A percentile compares a stretch with the other conserved stretches of the same genome.
phyloP scores from a whole-genome alignment of 2,329 filamentous ascomycete species.

The Annulohypoxylon truncatum region DNA sequence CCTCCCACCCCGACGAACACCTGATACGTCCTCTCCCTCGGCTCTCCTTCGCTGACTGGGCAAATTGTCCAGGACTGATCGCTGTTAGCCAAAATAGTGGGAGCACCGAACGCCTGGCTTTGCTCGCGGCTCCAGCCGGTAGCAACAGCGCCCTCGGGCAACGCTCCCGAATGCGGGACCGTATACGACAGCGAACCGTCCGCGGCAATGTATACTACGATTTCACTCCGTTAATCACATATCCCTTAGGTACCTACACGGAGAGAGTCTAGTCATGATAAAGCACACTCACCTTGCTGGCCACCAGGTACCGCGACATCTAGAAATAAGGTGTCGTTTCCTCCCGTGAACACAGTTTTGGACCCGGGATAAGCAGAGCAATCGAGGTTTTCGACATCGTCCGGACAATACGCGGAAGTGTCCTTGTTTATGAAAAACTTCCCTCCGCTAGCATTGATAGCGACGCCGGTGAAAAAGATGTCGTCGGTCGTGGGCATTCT shows the following conservation, averaged over 20 bases:
- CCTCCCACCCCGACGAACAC: slow-evolving; percentile 21
- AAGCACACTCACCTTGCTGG: slow-evolving; percentile 40
- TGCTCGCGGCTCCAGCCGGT: slow-evolving; percentile 31
- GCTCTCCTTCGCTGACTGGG: slow-evolving; percentile 36
- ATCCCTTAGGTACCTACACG: neutral
- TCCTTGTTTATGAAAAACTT: slow-evolving; percentile 43
- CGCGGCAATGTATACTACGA: slow-evolving; percentile 38
- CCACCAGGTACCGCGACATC: slow-evolving; percentile 41
- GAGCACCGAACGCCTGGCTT: slow-evolving; percentile 32
- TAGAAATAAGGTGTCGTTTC: slow-evolving; percentile 31
- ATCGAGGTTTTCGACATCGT: slow-evolving; percentile 27
- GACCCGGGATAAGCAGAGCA: slow-evolving; percentile 35
- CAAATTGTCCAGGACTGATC: slow-evolving; percentile 29
- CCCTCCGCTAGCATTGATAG: slow-evolving; percentile 42
- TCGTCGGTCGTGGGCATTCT: slow-evolving; percentile 4
- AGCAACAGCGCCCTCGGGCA: slow-evolving; percentile 33
- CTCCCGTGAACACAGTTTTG: slow-evolving; percentile 35
- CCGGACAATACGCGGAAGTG: slow-evolving; percentile 41
- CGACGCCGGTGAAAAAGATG: slow-evolving; percentile 23
- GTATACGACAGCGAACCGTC: slow-evolving; percentile 44
- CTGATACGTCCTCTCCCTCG: slow-evolving; percentile 40
- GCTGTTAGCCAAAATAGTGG: neutral
- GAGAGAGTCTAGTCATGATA: neutral
- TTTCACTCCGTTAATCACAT: neutral
- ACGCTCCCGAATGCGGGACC: slow-evolving; percentile 32